Base-by-base conservation (phyloP, 2,329 filamentous ascomycete genomes). In the Phaeophleospora eucalypticola region DNA sequence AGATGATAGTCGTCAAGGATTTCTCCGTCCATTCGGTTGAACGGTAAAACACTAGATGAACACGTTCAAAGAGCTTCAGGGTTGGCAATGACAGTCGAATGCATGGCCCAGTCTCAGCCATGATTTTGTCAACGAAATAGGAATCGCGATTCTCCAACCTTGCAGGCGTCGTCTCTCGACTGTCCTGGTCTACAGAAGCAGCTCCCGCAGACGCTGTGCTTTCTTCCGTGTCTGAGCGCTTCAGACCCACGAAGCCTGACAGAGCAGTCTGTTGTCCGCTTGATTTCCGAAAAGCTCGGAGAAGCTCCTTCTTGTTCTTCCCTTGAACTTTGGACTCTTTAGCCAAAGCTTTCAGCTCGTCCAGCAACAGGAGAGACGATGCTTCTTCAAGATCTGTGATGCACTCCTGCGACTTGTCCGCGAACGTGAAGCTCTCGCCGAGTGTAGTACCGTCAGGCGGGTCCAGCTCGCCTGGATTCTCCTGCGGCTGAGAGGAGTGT, bases 11-110 rank as follows among this genome's bases (percentile, higher is more conserved):
- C 1, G 89, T 97, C 12, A 98, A 73, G 1, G 91, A 96, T 66
- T 95, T 97, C 60, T 97, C 91, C 0, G 90, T 95, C 93, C 93
- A 98, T 65, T 95, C 87, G 0, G 89, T 94, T 8, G 90, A 96
- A 48, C 91, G 80, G 66, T 97, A 97, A 66, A 96, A 98, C 20
- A 98, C 89, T 2, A 98, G 72, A 69, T 97, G 93, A 0, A 97
- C 89, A 19, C 93, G 81, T 66, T 96, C 89, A 60, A 98, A 98
- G 0, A 98, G 77, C 59, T 83, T 88, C 52, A 89, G 79, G 0
- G 84, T 78, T 0, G 79, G 70, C 0, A 84, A 69, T 0, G 88
- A 88, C 10, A 98, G 78, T 32, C 91, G 79, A 51, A 97, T 84
- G 55, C 90, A 95, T 12, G 89, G 82, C 0, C 93, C 93, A 0